Percentiles rank a stretch among this genome's conserved stretches.
These are phyloP conservation scores for Pythium apleroticum DNA, from an alignment of 352 stramenopile genomes.

Conservation along the genomic window DNA sequence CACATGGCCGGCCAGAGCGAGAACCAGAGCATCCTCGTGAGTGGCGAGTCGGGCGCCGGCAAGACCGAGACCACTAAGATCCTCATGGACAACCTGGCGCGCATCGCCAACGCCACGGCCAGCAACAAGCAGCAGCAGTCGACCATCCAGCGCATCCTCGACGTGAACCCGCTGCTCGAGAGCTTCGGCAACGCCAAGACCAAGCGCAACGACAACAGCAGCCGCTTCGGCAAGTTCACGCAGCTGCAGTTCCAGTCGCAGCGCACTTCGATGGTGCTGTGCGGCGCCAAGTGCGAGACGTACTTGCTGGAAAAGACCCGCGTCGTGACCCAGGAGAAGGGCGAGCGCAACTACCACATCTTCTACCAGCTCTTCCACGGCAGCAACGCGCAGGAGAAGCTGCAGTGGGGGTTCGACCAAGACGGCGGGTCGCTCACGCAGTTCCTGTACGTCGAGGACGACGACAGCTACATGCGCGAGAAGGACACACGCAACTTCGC, in stretches of 20 bases:
- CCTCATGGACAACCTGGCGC: slow-evolving; percentile 74
- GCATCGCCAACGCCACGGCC: slow-evolving; percentile 43
- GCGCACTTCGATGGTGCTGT: slow-evolving; percentile 50
- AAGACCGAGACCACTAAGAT: slow-evolving; percentile 4
- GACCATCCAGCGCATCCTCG: slow-evolving; percentile 93
- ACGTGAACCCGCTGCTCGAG: slow-evolving; percentile 97
- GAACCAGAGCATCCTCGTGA: slow-evolving; percentile 83
- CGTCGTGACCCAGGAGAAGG: not conserved
- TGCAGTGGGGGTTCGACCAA: not conserved
- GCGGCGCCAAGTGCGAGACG: slow-evolving; percentile 92
- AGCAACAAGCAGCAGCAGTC: slow-evolving; percentile 20
- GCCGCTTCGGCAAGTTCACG: slow-evolving; percentile 59
- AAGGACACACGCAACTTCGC: slow-evolving; percentile 52
- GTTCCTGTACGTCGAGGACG: slow-evolving; percentile 54
- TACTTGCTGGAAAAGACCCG: slow-evolving; percentile 66
- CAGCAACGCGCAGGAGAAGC: not conserved
- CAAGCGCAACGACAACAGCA: slow-evolving; percentile 96
- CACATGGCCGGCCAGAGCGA: slow-evolving; percentile 51
- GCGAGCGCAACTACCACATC: slow-evolving; percentile 86
- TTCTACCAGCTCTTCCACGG: slow-evolving; percentile 88
- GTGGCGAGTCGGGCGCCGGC: not conserved
- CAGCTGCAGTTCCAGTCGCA: slow-evolving; percentile 84
- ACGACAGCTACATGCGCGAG: slow-evolving; percentile 40
- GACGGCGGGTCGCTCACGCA: slow-evolving; percentile 7
- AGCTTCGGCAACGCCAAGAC: slow-evolving; percentile 98